Base-by-base conservation (phyloP, 2,329 filamentous ascomycete species). In the Colletotrichum sp. region DNA sequence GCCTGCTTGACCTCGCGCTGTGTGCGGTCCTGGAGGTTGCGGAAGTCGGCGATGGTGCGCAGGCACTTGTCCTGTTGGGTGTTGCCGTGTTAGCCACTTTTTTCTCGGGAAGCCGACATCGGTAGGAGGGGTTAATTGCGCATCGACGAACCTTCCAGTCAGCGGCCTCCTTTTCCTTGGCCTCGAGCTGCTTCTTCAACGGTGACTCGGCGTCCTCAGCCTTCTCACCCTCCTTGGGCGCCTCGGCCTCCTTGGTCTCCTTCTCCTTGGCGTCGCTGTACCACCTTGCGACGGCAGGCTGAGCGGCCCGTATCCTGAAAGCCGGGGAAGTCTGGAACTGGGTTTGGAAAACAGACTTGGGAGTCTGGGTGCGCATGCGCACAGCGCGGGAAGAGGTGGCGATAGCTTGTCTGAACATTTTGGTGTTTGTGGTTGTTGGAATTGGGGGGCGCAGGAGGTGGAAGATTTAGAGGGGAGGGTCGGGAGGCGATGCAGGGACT, bases 21-120 rank as follows among this genome's bases (percentile, higher is more conserved):
- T 59, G 95, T 98, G 83, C 97, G 95, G 83, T 98, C 95, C 88
- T 98, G 96, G 68, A 99, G 94, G 88, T 98, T 99, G 84, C 95
- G 95, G 91, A 98, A 98, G 82, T 99, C 97, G 87, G 97, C 97
- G 78, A 98, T 93, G 71, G 94, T 94, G 84, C 97, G 96, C 78
- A 98, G 91, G 86, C 96, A 98, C 89, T 96, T 97, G 87, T 98
- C 97, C 97, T 98, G 75, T 71, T 61, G 28, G 16, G 28, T 52
- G 48, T 12, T 60, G 59, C 34, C 7, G 52, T 65, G 71, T 76
- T 65, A 76, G 65, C 32, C 57, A 16, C 30, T 44, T 27, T 48
- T 44, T 68, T 55, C 39, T 44, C 28, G 64, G 71, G 8, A 16
- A 28, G 73, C 79, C 22, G 78, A 72, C 34, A 71, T 67, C 64